Percentiles rank a stretch among this genome's conserved stretches.
Conservation (phyloP, 75 land plant genomes). For the Ceratopteris richardii region DNA sequence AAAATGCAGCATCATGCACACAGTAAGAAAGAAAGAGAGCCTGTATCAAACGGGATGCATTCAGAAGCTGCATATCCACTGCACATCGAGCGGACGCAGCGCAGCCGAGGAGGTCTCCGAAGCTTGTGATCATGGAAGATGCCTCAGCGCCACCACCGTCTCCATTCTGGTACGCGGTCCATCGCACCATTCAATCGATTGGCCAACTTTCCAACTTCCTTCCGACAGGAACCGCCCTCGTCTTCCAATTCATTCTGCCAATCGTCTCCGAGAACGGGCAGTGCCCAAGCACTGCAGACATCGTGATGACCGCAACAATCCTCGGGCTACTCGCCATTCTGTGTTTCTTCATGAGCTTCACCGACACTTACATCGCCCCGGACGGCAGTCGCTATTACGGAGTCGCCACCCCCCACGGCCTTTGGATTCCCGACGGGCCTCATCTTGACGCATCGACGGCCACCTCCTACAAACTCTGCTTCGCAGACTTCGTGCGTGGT, state of each 20-base stretch:
- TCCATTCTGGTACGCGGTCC: too few relatives aligned
- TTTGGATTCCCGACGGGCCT: conserved; percentile 16
- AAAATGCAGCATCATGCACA: too few relatives aligned
- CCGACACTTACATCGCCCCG: conserved; percentile 33
- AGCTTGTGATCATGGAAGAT: too few relatives aligned
- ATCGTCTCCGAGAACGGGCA: conserved; percentile 44
- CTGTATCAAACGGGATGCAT: too few relatives aligned
- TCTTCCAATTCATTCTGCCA: conserved; percentile 54
- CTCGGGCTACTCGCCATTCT: conserved; percentile 29
- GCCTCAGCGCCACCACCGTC: too few relatives aligned
- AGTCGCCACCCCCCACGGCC: conserved; percentile 33
- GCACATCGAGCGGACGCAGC: too few relatives aligned
- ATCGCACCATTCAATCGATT: too few relatives aligned
- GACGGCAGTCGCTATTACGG: conserved; percentile 45
- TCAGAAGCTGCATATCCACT: too few relatives aligned
- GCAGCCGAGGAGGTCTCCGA: too few relatives aligned
- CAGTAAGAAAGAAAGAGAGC: too few relatives aligned
- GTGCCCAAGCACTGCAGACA: conserved; percentile 18
- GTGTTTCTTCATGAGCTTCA: conserved; percentile 35
- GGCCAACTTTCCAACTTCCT: conserved; percentile 48
- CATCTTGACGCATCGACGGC: not conserved
- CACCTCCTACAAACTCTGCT: conserved; percentile 33
- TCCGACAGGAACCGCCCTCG: conserved; percentile 55
- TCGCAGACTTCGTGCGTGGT: conserved; percentile 55
- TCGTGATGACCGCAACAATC: too few relatives aligned